Percentiles rank a stretch among this genome's conserved stretches.
Evolutionary conservation across 73 alveolate species (phyloP).

Genomic region (Blepharisma stoltei): DNA sequence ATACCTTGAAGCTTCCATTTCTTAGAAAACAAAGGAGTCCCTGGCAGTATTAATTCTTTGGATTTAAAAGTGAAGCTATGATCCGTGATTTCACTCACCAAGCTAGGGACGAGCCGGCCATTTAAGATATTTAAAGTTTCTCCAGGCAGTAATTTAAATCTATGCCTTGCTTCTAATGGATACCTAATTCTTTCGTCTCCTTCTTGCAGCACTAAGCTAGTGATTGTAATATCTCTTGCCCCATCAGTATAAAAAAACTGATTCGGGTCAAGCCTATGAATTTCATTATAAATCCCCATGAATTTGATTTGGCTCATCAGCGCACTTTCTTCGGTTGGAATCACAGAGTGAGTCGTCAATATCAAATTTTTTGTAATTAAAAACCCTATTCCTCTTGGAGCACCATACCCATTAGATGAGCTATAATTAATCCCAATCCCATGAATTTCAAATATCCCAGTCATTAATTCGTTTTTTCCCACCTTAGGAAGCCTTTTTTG

Average conservation of each 20-base stretch:
- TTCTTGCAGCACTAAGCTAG: not conserved
- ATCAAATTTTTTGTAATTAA: not conserved
- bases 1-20: conserved; percentile 11
- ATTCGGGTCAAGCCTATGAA: not conserved
- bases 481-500: no score
- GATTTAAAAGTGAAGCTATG: not conserved
- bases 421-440: conserved; percentile 12
- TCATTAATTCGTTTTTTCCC: no score
- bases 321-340: conserved; percentile 2
- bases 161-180: not conserved
- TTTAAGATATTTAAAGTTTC: not conserved
- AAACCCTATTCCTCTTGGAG: conserved; percentile 8
- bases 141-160: not conserved
- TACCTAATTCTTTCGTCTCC: not conserved
- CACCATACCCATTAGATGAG: not conserved
- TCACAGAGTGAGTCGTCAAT: not conserved
- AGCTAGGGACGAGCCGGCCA: not conserved
- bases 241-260: not conserved
- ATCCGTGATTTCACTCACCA: not conserved
- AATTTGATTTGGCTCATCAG: not conserved
- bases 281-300: not conserved
- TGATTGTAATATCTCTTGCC: not conserved
- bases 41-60: not conserved
- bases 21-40: conserved; percentile 4
- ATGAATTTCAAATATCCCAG: conserved; percentile 3